Conservation (phyloP, 805 yeast genomes). For the Spathaspora boniae region DNA sequence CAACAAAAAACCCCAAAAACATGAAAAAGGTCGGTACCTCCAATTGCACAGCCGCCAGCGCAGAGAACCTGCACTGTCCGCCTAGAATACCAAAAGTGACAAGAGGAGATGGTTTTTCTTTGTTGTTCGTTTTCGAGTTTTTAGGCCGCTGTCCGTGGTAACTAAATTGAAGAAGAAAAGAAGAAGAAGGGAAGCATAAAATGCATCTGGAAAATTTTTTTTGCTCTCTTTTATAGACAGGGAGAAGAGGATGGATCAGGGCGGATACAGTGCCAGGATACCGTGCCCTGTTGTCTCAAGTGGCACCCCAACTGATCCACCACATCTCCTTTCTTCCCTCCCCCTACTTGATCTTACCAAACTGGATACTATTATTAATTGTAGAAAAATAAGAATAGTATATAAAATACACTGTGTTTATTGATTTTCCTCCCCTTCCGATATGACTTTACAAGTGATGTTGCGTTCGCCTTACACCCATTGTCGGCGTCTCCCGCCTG, state of each 20-base stretch:
- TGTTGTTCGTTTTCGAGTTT: conserved; percentile 23
- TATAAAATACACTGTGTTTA: conserved; percentile 6
- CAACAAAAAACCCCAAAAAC: conserved; percentile 14
- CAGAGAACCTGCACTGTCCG: conserved; percentile 15
- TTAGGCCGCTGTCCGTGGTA: conserved; percentile 25
- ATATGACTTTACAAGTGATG: conserved; percentile 2
- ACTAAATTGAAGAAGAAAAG: conserved; percentile 21
- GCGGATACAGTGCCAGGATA: conserved; percentile 3
- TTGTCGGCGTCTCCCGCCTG: background rate
- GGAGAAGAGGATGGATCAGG: background rate
- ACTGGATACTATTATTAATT: too few relatives aligned
- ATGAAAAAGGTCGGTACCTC: conserved; percentile 14
- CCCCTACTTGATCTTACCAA: too few relatives aligned
- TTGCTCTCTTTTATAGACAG: background rate
- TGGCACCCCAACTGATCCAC: too few relatives aligned
- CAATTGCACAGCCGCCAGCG: conserved; percentile 12
- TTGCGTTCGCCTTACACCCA: conserved; percentile 3
- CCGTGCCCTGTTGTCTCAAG: conserved; percentile 6
- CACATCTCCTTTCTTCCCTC: too few relatives aligned
- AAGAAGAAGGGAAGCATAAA: conserved; percentile 7
- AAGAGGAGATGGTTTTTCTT: conserved; percentile 1
- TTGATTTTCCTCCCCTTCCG: conserved; percentile 2
- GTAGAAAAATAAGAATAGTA: conserved; percentile 5
- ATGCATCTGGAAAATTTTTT: background rate
- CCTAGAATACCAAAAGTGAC: background rate